Evolutionary conservation across 2,329 filamentous ascomycete genomes (phyloP), one percentile per base, ranked within the genome.

Genomic region (Aspergillus ustus): DNA sequence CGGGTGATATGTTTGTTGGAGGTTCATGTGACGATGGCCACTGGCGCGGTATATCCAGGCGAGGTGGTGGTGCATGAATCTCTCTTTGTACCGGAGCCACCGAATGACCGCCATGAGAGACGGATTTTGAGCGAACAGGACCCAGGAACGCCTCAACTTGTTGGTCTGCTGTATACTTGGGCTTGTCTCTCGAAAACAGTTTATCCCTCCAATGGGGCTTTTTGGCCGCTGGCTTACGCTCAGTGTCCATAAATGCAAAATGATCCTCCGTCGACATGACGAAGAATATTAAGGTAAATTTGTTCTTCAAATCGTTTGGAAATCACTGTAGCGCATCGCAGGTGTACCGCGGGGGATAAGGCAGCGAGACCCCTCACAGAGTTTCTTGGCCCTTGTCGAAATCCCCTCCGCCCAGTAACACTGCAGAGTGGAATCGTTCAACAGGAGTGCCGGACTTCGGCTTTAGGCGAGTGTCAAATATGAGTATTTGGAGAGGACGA

Each of bases 91-190:
- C 59, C 20, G 63, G 34, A 45, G 66, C 45, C 50, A 60, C 60
- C 61, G 62, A 43, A 52, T 64, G 58, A 29, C 40, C 19, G 51
- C 57, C 64, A 40, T 68, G 66, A 17, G 66, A 66, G 50, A 66
- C 54, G 2, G 68, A 66, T 25, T 77, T 80, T 6, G 82, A 77
- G 55, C 81, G 83, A 50, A 82, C 82, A 55, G 83, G 81, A 65
- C 82, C 83, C 60, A 88, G 79, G 73, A 88, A 88, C 70, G 85
- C 85, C 73, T 82, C 80, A 59, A 88, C 81, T 65, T 79, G 78
- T 57, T 77, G 74, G 62, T 82, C 75, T 46, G 81, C 73, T 58
- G 76, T 75, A 53, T 67, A 69, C 55, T 70, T 69, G 56, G 67
- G 71, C 67, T 77, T 78, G 48, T 80, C 78, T 56, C 77, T 77